These are phyloP conservation scores for Aspergillus ibericus DNA, from an alignment of 2,329 filamentous ascomycete species.

Conservation along the genomic window DNA sequence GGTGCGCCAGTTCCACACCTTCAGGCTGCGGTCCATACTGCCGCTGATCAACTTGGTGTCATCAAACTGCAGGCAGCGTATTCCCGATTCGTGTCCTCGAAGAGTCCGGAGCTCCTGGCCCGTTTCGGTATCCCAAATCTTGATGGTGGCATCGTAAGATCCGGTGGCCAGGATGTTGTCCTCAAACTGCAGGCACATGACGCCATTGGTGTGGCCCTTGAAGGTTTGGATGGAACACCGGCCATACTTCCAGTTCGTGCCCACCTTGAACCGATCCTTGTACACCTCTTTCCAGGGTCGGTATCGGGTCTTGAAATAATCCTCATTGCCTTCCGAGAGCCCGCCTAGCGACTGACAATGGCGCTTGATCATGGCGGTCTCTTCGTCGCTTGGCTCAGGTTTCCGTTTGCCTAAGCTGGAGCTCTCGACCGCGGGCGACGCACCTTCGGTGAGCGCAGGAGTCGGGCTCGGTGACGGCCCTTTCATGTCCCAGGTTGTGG, in stretches of 20 bases:
- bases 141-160: slow-evolving; percentile 92
- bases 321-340: slow-evolving; percentile 35
- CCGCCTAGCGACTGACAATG: slow-evolving; percentile 28
- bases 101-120: slow-evolving; percentile 84
- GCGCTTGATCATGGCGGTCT: slow-evolving; percentile 30
- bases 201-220: slow-evolving; percentile 82
- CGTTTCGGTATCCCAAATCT: slow-evolving; percentile 92
- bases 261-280: slow-evolving; percentile 90
- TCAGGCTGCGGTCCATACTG: slow-evolving; percentile 81
- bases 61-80: slow-evolving; percentile 90
- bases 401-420: slow-evolving; percentile 27
- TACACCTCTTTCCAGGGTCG: slow-evolving; percentile 97
- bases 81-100: slow-evolving; percentile 75
- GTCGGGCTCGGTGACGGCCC: slow-evolving; percentile 48
- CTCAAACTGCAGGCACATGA: slow-evolving; percentile 77
- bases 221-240: slow-evolving; percentile 82
- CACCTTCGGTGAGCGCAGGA: slow-evolving; percentile 3
- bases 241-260: slow-evolving; percentile 96
- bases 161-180: slow-evolving; percentile 90
- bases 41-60: slow-evolving; percentile 88
- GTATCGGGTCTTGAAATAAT: slow-evolving; percentile 53
- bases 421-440: slow-evolving; percentile 4
- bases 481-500: slow-evolving; percentile 59
- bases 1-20: slow-evolving; percentile 95
- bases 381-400: slow-evolving; percentile 28